These are phyloP conservation scores for Vaccinium darrowii DNA, from an alignment of 148 eudicot species.

Conservation along the genomic window DNA sequence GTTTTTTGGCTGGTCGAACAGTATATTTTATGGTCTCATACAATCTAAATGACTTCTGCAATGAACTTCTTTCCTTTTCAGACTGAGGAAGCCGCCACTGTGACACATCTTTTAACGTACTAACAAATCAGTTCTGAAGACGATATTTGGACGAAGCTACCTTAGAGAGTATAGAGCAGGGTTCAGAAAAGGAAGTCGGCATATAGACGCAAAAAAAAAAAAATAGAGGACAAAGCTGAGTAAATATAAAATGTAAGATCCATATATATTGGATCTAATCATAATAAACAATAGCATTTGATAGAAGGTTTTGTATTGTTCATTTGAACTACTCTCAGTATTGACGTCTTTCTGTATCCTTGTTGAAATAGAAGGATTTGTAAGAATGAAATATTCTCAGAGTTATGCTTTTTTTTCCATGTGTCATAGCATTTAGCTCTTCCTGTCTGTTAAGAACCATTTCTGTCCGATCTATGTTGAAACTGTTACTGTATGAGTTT, in stretches of 20 bases:
- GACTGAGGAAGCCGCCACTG: constrained; percentile 4
- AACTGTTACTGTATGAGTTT: background rate
- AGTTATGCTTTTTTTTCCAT: background rate
- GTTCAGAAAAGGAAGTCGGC: background rate
- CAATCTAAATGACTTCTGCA: background rate
- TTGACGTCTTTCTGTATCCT: background rate
- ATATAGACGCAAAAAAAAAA: background rate
- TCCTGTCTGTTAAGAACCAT: background rate
- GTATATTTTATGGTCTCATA: background rate
- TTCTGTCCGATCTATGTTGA: background rate
- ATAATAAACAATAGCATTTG: background rate
- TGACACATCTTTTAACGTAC: constrained; percentile 7
- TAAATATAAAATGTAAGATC: background rate
- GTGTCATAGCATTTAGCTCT: background rate
- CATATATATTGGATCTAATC: constrained; percentile 7
- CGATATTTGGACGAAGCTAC: background rate
- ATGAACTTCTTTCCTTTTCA: constrained; percentile 6
- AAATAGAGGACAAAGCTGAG: background rate
- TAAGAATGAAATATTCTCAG: too few species aligned
- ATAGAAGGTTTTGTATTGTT: background rate
- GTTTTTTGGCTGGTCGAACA: background rate
- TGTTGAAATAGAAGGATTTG: background rate
- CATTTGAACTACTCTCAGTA: background rate
- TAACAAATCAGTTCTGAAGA: constrained; percentile 12
- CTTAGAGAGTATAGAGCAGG: background rate